Evolutionary conservation across 495 filamentous ascomycete species (phyloP).

Genomic region (Penicillium waksmanii): DNA sequence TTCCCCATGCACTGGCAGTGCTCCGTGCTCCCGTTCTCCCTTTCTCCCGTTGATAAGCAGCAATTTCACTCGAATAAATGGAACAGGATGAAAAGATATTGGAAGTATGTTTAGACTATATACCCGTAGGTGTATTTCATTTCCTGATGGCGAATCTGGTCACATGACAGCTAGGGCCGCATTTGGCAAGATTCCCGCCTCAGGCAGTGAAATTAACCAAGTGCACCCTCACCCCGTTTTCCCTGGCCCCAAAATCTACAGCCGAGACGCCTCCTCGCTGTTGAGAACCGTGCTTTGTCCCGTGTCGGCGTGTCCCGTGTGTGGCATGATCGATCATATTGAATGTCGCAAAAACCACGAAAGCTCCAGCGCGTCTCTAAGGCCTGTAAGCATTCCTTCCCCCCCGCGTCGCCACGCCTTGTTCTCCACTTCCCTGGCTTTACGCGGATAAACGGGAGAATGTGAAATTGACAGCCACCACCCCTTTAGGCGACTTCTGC

Average conservation of each 20-base stretch:
- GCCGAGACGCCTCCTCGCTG: constrained; percentile 6
- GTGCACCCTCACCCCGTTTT: background rate
- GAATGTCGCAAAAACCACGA: constrained; percentile 39
- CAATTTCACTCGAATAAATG: too few relatives aligned
- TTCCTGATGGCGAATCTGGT: too few relatives aligned
- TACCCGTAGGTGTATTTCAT: too few relatives aligned
- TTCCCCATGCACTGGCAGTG: background rate
- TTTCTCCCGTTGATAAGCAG: background rate
- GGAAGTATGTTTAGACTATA: too few relatives aligned
- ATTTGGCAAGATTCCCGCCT: too few relatives aligned
- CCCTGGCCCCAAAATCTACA: constrained; percentile 9
- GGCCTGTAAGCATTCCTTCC: constrained; percentile 27
- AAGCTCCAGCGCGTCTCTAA: constrained; percentile 39
- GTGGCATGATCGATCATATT: constrained; percentile 21
- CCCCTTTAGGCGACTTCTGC: constrained; percentile 36
- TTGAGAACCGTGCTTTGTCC: background rate
- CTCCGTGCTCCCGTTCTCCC: constrained; percentile 3
- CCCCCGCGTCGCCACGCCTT: constrained; percentile 6
- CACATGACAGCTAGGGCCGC: too few relatives aligned
- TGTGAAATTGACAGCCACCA: constrained; percentile 12
- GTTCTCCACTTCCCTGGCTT: constrained; percentile 21
- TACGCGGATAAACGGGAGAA: constrained; percentile 9
- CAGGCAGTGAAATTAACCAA: too few relatives aligned
- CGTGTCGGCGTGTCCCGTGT: background rate
- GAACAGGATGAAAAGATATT: too few relatives aligned